phyloP scores from a whole-genome alignment of 371 early-diverging fungal species.

The Mucor velutinosus region DNA sequence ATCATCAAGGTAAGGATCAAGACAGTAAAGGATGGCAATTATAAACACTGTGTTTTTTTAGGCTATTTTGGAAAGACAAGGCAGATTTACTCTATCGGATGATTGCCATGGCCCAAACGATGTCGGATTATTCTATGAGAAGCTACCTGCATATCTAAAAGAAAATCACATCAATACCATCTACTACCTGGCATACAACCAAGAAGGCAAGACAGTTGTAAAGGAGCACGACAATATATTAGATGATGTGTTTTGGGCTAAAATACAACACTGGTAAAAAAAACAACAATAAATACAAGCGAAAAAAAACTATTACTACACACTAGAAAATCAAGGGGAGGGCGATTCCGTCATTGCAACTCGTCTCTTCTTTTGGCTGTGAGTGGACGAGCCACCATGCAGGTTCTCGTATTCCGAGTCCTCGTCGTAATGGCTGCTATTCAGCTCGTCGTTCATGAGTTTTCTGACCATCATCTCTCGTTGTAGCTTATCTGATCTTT shows the following conservation, averaged over 20 bases:
- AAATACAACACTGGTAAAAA: slow-evolving; percentile 33
- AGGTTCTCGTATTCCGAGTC: slow-evolving; percentile 3
- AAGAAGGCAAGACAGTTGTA: slow-evolving; percentile 12
- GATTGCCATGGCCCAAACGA: slow-evolving; percentile 91
- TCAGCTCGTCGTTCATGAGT: slow-evolving; percentile 13
- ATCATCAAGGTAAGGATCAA: slow-evolving; percentile 63
- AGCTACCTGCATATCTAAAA: slow-evolving; percentile 54
- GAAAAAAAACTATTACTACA: not conserved
- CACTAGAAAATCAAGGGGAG: slow-evolving; percentile 9
- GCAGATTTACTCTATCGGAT: slow-evolving; percentile 86
- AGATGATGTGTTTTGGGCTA: slow-evolving; percentile 43
- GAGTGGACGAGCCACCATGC: not conserved
- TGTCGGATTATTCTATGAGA: slow-evolving; percentile 83
- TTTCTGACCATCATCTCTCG: slow-evolving; percentile 26
- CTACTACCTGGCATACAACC: slow-evolving; percentile 42
- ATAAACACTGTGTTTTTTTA: slow-evolving; percentile 18
- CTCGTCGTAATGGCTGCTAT: slow-evolving; percentile 16
- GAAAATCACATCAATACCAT: slow-evolving; percentile 51
- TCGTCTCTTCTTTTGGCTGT: slow-evolving; percentile 22
- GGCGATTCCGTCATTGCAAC: slow-evolving; percentile 8
- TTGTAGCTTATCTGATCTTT: slow-evolving; percentile 15
- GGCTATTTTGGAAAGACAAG: slow-evolving; percentile 67
- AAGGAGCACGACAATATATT: slow-evolving; percentile 33
- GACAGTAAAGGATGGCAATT: not conserved
- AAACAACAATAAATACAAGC: not conserved